Base-by-base conservation (phyloP, 1,284 basidiomycete species). In the Cryptococcus floricola region DNA sequence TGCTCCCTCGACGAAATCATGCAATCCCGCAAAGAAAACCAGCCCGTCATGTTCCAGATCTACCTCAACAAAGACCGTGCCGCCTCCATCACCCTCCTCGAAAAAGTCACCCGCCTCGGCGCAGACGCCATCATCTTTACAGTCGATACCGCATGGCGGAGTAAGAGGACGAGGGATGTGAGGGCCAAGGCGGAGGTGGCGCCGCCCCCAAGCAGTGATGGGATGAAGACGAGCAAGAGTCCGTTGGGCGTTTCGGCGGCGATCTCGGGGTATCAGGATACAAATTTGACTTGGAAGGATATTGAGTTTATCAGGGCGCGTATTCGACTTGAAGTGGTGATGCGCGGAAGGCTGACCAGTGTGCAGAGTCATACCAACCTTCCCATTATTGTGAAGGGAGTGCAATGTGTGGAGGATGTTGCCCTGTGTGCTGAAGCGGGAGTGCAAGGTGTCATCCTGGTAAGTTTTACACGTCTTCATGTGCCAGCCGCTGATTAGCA, bases 141-240 rank as follows among this genome's bases (percentile, higher is more conserved):
- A 0, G 93, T 97, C 2, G 94, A 98, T 75, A 89, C 91, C 0
- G 81, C 91, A 9, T 85, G 89, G 39, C 81, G 87, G n/a, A 87
- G 89, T 16, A 93, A 94, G 68, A 82, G 93, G 37, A 94, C 97
- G 69, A 78, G 84, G 50, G 94, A 97, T 62, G 77, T 80, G 58
- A 69, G 81, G 25, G 68, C 70, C 13, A 77, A 77, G 57, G 60
- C 66, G 8, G 44, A 48, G 5, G 56, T 60, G 4, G 56, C 54
- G 10, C 55, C 59, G n/a, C 59, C 59, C 7, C 56, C 59, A 3
- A 55, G 50, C 18, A 55, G 50, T n/a, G 31, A 51, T n/a, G 59
- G 49, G 4, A 48, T 52, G 18, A 14, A 31, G 12, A 60, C 53
- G 19, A 54, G 52, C 5, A 57, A 57, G 38, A 43, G 48, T 23